Evolutionary conservation across 345 rosid genomes (phyloP).

Genomic region (Citrus reticulata): DNA sequence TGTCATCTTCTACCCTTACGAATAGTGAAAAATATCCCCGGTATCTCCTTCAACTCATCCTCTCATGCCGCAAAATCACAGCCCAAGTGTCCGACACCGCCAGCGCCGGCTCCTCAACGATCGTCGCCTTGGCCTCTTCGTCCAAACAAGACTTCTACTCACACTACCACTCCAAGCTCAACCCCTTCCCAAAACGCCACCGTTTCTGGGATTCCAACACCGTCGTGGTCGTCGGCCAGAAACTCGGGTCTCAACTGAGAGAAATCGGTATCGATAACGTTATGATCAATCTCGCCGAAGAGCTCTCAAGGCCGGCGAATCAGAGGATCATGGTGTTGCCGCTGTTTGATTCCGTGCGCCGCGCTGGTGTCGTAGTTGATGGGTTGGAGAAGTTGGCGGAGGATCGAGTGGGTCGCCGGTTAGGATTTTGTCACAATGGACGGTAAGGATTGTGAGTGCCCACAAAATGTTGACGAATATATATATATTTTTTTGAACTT

Average conservation of each 20-base stretch:
- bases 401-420: slow-evolving; percentile 26
- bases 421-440: background rate
- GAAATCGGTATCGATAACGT: slow-evolving; percentile 61
- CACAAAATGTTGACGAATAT: too few relatives aligned
- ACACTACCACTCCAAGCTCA: slow-evolving; percentile 59
- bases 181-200: slow-evolving; percentile 48
- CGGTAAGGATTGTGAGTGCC: background rate
- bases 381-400: slow-evolving; percentile 55
- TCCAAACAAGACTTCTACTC: slow-evolving; percentile 68
- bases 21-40: slow-evolving; percentile 18
- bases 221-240: slow-evolving; percentile 89
- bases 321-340: slow-evolving; percentile 64
- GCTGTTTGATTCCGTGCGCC: slow-evolving; percentile 73
- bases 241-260: slow-evolving; percentile 58
- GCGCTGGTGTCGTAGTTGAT: slow-evolving; percentile 59
- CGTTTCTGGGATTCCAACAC: slow-evolving; percentile 60
- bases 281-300: slow-evolving; percentile 54
- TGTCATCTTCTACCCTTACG: background rate
- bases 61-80: slow-evolving; percentile 79
- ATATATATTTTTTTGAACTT: too few relatives aligned
- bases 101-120: slow-evolving; percentile 31
- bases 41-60: slow-evolving; percentile 72
- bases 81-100: slow-evolving; percentile 70
- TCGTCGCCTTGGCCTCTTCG: slow-evolving; percentile 91
- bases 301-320: slow-evolving; percentile 64